Evolutionary conservation across 805 yeast genomes (phyloP).

Genomic region (Monosporozyma siamensis): DNA sequence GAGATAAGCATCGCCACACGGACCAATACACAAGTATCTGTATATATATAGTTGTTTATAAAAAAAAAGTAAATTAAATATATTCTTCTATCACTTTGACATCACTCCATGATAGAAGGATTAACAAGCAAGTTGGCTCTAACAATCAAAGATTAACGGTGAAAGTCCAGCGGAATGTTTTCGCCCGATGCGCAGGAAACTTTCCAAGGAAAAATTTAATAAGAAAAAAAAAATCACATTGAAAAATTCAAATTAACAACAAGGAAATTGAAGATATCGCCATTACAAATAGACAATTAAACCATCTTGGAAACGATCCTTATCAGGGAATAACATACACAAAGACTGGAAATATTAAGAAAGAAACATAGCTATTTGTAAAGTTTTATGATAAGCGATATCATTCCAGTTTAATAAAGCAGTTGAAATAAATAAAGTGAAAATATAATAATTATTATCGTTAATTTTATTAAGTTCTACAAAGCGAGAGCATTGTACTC

Average conservation of each 20-base stretch:
- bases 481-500: too few relatives aligned
- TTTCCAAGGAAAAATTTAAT: neutral
- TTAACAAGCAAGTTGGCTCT: too few relatives aligned
- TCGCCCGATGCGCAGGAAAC: too few relatives aligned
- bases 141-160: too few relatives aligned
- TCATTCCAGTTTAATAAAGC: too few relatives aligned
- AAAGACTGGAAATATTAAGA: neutral
- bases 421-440: too few relatives aligned
- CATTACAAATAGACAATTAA: neutral
- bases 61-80: neutral
- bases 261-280: neutral
- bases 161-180: too few relatives aligned
- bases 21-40: neutral
- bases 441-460: too few relatives aligned
- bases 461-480: too few relatives aligned
- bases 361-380: neutral
- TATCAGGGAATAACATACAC: neutral
- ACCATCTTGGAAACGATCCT: neutral
- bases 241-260: conserved; percentile 1
- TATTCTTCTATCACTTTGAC: neutral
- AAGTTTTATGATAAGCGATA: neutral
- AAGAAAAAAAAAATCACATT: neutral
- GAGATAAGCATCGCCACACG: conserved; percentile 5
- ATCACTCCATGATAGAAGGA: too few relatives aligned
- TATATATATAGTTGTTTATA: neutral